Percentiles rank a stretch among this genome's conserved stretches.
Evolutionary conservation across 2,329 filamentous ascomycete species (phyloP).

Genomic region (Diplodia seriata): DNA sequence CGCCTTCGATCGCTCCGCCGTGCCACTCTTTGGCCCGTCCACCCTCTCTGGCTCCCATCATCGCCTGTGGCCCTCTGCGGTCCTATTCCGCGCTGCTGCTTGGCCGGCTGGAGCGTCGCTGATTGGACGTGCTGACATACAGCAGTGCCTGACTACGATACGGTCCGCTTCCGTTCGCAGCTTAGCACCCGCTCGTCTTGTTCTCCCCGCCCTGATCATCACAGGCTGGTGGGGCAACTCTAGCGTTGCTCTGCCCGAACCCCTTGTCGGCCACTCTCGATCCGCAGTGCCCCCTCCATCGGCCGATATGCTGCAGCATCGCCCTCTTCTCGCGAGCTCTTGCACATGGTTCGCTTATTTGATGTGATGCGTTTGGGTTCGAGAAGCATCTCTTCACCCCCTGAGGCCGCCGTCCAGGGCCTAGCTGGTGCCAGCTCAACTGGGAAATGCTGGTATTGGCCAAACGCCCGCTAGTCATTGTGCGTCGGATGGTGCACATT

Average conservation of each 20-base stretch:
- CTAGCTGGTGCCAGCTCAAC: no score
- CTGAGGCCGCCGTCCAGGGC: no score
- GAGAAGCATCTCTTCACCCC: not conserved
- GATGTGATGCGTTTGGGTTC: not conserved
- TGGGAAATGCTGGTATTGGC: no score
- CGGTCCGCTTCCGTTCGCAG: not conserved
- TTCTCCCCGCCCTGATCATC: slow-evolving; percentile 22
- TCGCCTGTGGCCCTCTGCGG: not conserved
- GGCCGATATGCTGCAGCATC: not conserved
- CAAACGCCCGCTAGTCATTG: no score
- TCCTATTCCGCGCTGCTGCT: slow-evolving; percentile 1
- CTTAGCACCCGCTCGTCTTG: not conserved
- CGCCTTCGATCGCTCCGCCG: not conserved
- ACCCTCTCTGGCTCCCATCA: not conserved
- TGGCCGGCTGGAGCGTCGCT: not conserved
- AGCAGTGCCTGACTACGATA: slow-evolving; percentile 2
- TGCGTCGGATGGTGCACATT: no score
- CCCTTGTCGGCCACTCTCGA: slow-evolving; percentile 1
- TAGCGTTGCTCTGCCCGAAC: no score
- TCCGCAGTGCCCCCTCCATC: not conserved
- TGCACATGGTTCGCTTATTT: not conserved
- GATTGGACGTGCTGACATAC: slow-evolving; percentile 13
- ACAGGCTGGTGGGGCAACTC: not conserved
- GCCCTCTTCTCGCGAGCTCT: not conserved
- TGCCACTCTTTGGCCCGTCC: slow-evolving; percentile 3